Evolutionary conservation across 1,284 basidiomycete species (phyloP), one percentile per base, ranked within the genome.

Genomic region (Uromyces viciae-fabae): DNA sequence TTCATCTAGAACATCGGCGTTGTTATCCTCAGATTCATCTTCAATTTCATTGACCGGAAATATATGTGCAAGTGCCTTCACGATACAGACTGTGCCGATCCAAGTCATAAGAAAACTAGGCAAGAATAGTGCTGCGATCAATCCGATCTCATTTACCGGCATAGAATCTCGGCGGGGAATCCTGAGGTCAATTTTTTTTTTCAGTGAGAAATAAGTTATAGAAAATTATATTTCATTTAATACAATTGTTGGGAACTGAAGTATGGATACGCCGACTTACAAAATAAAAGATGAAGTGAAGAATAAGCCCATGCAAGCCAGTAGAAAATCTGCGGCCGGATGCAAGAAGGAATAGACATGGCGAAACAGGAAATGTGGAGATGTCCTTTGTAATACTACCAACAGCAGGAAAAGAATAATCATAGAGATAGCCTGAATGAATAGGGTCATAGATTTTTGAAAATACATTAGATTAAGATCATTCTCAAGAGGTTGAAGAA

Each of bases 211-310:
- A n/a, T n/a, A n/a, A n/a, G n/a, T n/a, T n/a, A n/a, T n/a, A n/a
- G n/a, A n/a, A n/a, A n/a, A n/a, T n/a, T n/a, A n/a, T n/a, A n/a
- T n/a, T n/a, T n/a, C n/a, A n/a, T n/a, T n/a, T n/a, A n/a, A n/a
- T n/a, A n/a, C n/a, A n/a, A n/a, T n/a, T n/a, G n/a, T n/a, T n/a
- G n/a, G n/a, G n/a, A n/a, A n/a, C n/a, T n/a, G n/a, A n/a, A n/a
- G n/a, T n/a, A n/a, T n/a, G n/a, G n/a, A n/a, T n/a, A n/a, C n/a
- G n/a, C n/a, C n/a, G 0, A 75, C 79, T 75, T 31, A 81, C 79
- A 81, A 25, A 46, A 81, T 81, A 49, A 81, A 81, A 25, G 79
- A 81, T 17, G 79, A 81, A 19, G 79, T 81, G 25, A 81, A 81
- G 46, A 81, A 81, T 0, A 81, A 62, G 22, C 79, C 79, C 79